Evolutionary conservation across 805 yeast genomes (phyloP).

Genomic region (Candida khao-thaluensis): DNA sequence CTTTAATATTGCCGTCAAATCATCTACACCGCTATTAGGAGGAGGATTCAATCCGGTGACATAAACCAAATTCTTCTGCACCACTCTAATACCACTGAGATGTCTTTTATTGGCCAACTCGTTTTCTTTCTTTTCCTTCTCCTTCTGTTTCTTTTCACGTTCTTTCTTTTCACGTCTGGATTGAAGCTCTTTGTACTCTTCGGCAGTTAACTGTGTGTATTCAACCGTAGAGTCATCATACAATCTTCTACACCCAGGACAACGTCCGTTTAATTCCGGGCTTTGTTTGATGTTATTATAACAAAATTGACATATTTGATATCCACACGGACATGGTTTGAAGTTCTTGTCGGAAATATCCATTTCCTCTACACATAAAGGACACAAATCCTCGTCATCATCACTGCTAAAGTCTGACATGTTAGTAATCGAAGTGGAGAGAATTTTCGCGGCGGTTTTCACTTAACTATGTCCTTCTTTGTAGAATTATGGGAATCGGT

Average conservation of each 20-base stretch:
- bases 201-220: constrained; percentile 77
- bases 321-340: constrained; percentile 99
- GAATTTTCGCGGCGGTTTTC: background rate
- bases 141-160: constrained; percentile 77
- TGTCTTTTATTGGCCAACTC: constrained; percentile 84
- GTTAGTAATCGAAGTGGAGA: constrained; percentile 1
- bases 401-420: constrained; percentile 43
- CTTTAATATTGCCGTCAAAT: constrained; percentile 75
- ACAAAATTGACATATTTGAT: constrained; percentile 97
- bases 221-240: constrained; percentile 93
- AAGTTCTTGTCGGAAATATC: constrained; percentile 94
- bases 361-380: constrained; percentile 96
- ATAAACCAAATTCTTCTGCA: constrained; percentile 93
- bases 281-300: constrained; percentile 94
- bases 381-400: constrained; percentile 82
- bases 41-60: constrained; percentile 93
- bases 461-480: constrained; percentile 41
- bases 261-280: constrained; percentile 91
- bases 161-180: constrained; percentile 78
- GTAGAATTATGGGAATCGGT: constrained; percentile 85
- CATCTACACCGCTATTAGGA: constrained; percentile 63
- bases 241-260: constrained; percentile 95
- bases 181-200: constrained; percentile 83
- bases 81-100: constrained; percentile 96
- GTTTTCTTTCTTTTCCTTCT: constrained; percentile 87